Base-by-base conservation (phyloP, 2,329 filamentous ascomycete species). In the Teratosphaeria gauchensis region DNA sequence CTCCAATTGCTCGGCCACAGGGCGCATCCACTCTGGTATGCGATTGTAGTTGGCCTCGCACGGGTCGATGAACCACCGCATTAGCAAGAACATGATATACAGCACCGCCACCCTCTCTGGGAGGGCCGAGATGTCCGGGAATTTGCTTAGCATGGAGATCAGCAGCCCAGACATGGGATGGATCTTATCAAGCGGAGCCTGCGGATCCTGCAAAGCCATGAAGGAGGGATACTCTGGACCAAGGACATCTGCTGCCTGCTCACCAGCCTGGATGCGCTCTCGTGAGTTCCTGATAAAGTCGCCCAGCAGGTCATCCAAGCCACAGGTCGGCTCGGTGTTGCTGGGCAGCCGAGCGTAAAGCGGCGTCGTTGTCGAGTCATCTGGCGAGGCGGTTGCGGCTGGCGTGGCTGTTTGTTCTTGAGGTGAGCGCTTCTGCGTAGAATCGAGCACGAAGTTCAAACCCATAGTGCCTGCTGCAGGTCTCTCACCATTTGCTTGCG, bases 161-260 rank as follows among this genome's bases (percentile, higher is more conserved):
- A 95, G 89, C 14, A 95, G 82, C 64, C 89, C 89, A 6, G 89
- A 92, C 1, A 95, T 78, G 0, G 89, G 89, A 67, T 95, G 90
- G 16, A 31, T 35, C 33, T 53, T 35, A 24, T 30, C 53, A 35
- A 35, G 30, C 42, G 33, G 53, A 53, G 30, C 52, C 35, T 35
- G 76, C 0, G 89, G 88, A 68, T 92, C 89, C 46, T 92, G 81
- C 4, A 95, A 80, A 0, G 87, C 88, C 0, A 86, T 86, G 58
- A 95, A 88, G 59, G 86, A 89, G 1, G 90, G 90, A 68, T 95
- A 92, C 14, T 83, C 79, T 0, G 90, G 90, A 0, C 89, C 90
- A 7, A 89, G 80, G 8, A 92, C 81, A 52, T 87, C 83, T 48
- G 84, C 79, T 8, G 80, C 74, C 0, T 86, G 76, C 0, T 84